Evolutionary conservation across 2,329 filamentous ascomycete species (phyloP), one percentile per base, ranked within the genome.

Genomic region (Arachnomyces sp.): DNA sequence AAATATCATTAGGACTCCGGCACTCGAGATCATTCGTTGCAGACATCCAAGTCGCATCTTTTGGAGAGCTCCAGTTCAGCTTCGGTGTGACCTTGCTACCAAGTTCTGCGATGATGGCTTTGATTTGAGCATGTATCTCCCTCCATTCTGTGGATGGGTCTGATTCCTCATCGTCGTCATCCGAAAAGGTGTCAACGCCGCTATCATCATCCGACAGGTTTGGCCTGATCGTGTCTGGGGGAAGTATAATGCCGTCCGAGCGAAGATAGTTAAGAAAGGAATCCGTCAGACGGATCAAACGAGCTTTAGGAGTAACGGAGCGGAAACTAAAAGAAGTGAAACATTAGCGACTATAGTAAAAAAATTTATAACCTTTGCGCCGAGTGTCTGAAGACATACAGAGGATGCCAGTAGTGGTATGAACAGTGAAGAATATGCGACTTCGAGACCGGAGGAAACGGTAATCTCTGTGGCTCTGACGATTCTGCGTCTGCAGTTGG

Each of bases 41-140:
- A 65, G 81, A 65, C 62, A 98, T 95, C 84, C 88, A 95, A 15
- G 85, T 86, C 7, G 92, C 92, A 59, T 98, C 92, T 62, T 95
- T 95, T 3, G 92, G 92, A 3, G 88, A 82, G 4, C 89, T 95
- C 92, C 92, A 98, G 68, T 96, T 96, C 34, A 98, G 70, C 64
- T 98, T 98, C 1, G 92, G 92, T 2, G 84, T 82, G 7, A 95
- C 89, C 44, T 82, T 79, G 44, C 90, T 90, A 12, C 86, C 89
- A 1, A 96, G 75, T 52, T 89, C 84, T 9, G 72, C 65, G 46
- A 98, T 95, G 31, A 77, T 84, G 16, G 77, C 70, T 59, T 82
- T 83, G 60, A 98, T 87, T 42, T 75, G 65, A 33, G 79, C 70
- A 62, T 98, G 92, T 2, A 89, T 75, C 28, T 86, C 82, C 7